Evolutionary conservation across 2,329 filamentous ascomycete species (phyloP).

Genomic region (Neonectria ditissima): DNA sequence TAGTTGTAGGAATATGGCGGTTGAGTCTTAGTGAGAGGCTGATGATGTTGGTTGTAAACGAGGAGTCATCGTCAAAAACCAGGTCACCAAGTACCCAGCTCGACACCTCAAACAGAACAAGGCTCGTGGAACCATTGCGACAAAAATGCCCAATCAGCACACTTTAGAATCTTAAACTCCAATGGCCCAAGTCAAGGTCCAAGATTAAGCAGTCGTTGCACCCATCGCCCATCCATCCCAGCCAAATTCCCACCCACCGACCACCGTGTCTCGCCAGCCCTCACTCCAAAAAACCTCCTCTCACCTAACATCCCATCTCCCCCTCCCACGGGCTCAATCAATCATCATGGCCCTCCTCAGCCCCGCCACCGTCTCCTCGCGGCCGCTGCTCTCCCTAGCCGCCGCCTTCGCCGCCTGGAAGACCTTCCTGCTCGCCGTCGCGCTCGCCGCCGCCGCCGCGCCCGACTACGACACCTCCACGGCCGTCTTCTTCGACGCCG

Average conservation of each 20-base stretch:
- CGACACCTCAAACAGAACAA: neutral
- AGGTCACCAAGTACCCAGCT: neutral
- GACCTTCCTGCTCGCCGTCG: slow-evolving; percentile 70
- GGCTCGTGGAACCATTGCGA: too few relatives aligned
- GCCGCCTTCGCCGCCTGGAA: slow-evolving; percentile 75
- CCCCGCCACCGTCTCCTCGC: slow-evolving; percentile 24
- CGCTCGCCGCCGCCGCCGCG: slow-evolving; percentile 61
- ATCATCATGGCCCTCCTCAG: slow-evolving; percentile 34
- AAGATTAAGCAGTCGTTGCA: too few relatives aligned
- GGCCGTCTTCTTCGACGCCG: slow-evolving; percentile 56
- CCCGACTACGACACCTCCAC: slow-evolving; percentile 85
- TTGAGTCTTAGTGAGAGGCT: neutral
- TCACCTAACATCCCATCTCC: neutral
- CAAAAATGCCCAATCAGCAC: too few relatives aligned
- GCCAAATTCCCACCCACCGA: neutral
- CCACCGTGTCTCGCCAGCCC: slow-evolving; percentile 17
- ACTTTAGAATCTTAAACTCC: neutral
- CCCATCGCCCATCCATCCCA: too few relatives aligned
- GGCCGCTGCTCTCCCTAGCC: slow-evolving; percentile 43
- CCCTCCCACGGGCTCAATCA: too few relatives aligned
- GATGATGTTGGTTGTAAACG: neutral
- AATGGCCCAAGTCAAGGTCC: too few relatives aligned
- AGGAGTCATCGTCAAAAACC: neutral
- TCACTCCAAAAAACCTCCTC: slow-evolving; percentile 19
- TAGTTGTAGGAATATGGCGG: too few relatives aligned